phyloP scores from a whole-genome alignment of 176 grass and related monocot genomes.

The Ensete ventricosum region DNA sequence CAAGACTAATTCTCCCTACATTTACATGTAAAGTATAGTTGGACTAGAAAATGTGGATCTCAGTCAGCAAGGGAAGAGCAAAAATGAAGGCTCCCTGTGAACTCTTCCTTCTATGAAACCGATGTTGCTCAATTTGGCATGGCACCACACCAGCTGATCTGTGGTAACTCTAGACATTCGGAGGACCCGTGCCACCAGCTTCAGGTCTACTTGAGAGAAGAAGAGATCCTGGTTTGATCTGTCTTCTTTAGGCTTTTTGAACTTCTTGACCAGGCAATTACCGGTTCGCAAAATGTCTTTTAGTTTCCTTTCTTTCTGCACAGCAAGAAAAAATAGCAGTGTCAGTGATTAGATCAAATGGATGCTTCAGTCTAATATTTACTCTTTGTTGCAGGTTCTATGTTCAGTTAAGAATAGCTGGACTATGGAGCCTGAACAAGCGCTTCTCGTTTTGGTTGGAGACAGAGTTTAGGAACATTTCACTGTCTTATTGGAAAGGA shows the following conservation, averaged over 20 bases:
- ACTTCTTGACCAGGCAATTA: conserved; percentile 94
- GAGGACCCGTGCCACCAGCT: conserved; percentile 64
- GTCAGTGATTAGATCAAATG: not conserved
- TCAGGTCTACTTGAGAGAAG: conserved; percentile 86
- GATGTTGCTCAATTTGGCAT: conserved; percentile 71
- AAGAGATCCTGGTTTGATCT: conserved; percentile 74
- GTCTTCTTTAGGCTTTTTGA: conserved; percentile 92
- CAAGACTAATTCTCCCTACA: not conserved
- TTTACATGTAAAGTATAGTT: not conserved
- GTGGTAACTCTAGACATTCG: conserved; percentile 68
- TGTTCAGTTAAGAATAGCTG: too few species aligned
- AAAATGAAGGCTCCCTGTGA: conserved; percentile 91
- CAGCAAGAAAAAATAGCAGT: not conserved
- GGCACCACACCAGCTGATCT: conserved; percentile 90
- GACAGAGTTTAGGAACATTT: too few species aligned
- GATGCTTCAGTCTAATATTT: too few species aligned
- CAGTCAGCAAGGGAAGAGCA: conserved; percentile 84
- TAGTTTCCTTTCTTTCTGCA: conserved; percentile 83
- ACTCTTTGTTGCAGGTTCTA: too few species aligned
- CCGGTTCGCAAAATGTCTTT: conserved; percentile 81
- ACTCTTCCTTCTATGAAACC: conserved; percentile 56
- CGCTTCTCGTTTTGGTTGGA: too few species aligned
- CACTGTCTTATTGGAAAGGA: too few species aligned
- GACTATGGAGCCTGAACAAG: too few species aligned
- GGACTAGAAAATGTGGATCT: not conserved